A percentile compares a stretch with the other conserved stretches of the same genome.
phyloP scores from a whole-genome alignment of 1,284 basidiomycete species.

The Malassezia furfur region DNA sequence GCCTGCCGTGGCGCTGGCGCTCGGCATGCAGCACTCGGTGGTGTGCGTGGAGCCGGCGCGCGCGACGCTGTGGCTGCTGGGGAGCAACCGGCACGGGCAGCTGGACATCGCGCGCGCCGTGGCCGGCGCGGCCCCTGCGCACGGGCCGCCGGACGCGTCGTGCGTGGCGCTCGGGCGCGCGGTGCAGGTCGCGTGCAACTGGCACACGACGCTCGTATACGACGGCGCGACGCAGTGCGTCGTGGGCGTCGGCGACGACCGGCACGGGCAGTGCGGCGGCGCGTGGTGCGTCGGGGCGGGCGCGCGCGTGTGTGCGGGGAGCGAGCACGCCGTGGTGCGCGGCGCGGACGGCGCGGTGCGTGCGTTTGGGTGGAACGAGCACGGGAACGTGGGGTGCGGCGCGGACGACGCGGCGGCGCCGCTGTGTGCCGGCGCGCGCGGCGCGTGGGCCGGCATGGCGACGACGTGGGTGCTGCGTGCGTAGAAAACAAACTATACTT shows the following conservation, averaged over 20 bases:
- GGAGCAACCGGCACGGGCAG: conserved; percentile 2
- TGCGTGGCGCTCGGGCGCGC: neutral
- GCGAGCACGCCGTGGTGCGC: conserved; percentile 8
- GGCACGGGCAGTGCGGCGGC: conserved; percentile 1
- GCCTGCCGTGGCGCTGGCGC: neutral
- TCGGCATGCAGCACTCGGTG: conserved; percentile 12
- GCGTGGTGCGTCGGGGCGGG: neutral
- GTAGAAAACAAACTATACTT: neutral
- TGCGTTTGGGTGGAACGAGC: conserved; percentile 19
- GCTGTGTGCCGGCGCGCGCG: neutral
- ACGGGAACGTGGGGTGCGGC: conserved; percentile 5
- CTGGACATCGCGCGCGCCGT: neutral
- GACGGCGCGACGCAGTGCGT: neutral
- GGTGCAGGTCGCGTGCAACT: conserved; percentile 6
- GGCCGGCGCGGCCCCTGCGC: neutral
- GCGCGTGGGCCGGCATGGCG: conserved; percentile 4
- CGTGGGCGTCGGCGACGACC: neutral
- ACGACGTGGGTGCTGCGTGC: conserved; percentile 1
- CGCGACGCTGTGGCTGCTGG: conserved; percentile 3
- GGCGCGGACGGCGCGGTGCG: neutral
- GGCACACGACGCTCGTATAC: conserved; percentile 9
- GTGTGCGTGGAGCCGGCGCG: neutral
- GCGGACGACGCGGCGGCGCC: neutral
- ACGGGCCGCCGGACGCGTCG: neutral
- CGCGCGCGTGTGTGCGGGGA: neutral